Evolutionary conservation across 805 yeast genomes (phyloP).

Genomic region (Kockiozyma suomiensis): DNA sequence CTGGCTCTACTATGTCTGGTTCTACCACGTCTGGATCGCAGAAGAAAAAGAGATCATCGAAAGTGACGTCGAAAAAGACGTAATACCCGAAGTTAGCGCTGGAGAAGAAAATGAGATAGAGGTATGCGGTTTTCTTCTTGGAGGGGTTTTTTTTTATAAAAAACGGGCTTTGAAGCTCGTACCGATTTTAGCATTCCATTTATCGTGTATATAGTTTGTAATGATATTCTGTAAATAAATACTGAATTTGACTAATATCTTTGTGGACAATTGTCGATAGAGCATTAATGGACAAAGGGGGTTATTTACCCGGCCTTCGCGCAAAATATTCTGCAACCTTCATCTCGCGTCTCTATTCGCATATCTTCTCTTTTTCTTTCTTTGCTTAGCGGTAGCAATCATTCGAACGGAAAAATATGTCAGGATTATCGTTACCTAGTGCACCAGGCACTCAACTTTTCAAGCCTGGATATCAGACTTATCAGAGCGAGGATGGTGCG

Average conservation of each 20-base stretch:
- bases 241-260: background rate
- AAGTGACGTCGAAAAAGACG: background rate
- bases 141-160: no score
- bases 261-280: background rate
- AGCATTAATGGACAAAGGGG: background rate
- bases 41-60: slow-evolving; percentile 4
- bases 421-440: slow-evolving; percentile 76
- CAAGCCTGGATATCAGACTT: slow-evolving; percentile 91
- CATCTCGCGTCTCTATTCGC: slow-evolving; percentile 4
- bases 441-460: slow-evolving; percentile 93
- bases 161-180: no score
- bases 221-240: background rate
- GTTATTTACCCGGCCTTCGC: slow-evolving; percentile 11
- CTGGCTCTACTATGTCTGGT: background rate
- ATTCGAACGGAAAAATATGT: slow-evolving; percentile 70
- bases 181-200: no score
- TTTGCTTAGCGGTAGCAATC: background rate
- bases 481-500: slow-evolving; percentile 91
- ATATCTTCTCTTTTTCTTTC: background rate
- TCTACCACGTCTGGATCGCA: background rate
- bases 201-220: background rate
- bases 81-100: no score
- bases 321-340: slow-evolving; percentile 18
- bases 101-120: no score
- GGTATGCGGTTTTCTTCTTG: no score